phyloP scores from a whole-genome alignment of 495 filamentous ascomycete genomes.

The Neurospora terricola region DNA sequence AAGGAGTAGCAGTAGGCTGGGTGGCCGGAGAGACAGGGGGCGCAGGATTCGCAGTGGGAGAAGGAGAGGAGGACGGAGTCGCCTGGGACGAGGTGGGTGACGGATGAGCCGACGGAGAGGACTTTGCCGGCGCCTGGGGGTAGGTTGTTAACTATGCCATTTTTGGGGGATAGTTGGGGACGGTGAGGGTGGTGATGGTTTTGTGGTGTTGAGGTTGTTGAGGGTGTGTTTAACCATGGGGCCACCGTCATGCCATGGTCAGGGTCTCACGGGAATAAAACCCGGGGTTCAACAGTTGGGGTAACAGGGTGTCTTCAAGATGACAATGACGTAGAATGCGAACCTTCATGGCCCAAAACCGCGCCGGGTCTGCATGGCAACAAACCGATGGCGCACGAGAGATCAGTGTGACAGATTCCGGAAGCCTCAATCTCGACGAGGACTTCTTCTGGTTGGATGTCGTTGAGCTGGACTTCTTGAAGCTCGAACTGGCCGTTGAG shows the following conservation, averaged over 20 bases:
- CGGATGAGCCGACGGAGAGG: slow-evolving; percentile 42
- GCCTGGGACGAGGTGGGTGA: slow-evolving; percentile 44
- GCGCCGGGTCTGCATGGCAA: slow-evolving; percentile 43
- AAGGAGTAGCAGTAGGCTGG: slow-evolving; percentile 49
- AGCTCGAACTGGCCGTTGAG: slow-evolving; percentile 19
- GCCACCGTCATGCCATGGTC: too few relatives aligned
- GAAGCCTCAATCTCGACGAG: slow-evolving; percentile 62
- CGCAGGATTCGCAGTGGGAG: slow-evolving; percentile 29
- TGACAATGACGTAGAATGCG: neutral
- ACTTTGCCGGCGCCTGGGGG: slow-evolving; percentile 50
- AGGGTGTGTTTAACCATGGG: too few relatives aligned
- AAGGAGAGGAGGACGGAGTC: slow-evolving; percentile 48
- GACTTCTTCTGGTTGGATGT: slow-evolving; percentile 51
- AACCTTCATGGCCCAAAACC: slow-evolving; percentile 66
- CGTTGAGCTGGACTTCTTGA: slow-evolving; percentile 10
- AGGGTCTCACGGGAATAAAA: neutral
- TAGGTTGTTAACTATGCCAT: neutral
- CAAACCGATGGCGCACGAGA: slow-evolving; percentile 31
- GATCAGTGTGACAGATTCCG: slow-evolving; percentile 70
- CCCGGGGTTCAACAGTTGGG: neutral
- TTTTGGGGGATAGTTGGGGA: neutral
- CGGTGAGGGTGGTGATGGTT: neutral
- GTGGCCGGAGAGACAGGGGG: slow-evolving; percentile 52
- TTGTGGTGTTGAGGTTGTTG: neutral
- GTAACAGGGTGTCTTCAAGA: neutral